These are phyloP conservation scores for Spathaspora boniae DNA, from an alignment of 805 yeast species.

Conservation along the genomic window DNA sequence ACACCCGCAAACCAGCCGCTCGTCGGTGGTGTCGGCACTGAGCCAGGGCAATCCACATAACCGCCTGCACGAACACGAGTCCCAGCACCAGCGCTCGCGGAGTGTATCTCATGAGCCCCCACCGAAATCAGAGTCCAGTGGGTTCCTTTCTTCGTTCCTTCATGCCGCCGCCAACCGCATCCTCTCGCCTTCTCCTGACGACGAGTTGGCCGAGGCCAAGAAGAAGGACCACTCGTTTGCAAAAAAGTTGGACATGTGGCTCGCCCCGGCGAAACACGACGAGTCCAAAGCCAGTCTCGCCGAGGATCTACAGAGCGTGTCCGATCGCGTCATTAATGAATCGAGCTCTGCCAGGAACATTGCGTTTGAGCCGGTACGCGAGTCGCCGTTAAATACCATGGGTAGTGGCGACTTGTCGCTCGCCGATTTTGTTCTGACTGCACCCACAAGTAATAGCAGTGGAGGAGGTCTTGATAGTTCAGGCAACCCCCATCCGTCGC, in stretches of 20 bases:
- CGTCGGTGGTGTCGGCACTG: no score
- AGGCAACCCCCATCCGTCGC: slow-evolving; percentile 7
- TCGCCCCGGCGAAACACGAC: slow-evolving; percentile 17
- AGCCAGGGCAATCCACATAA: no score
- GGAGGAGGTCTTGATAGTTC: slow-evolving; percentile 1
- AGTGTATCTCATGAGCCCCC: no score
- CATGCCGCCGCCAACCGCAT: slow-evolving; percentile 33
- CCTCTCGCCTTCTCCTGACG: slow-evolving; percentile 5
- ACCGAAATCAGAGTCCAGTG: slow-evolving; percentile 16
- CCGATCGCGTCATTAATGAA: no score
- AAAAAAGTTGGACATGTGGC: slow-evolving; percentile 21
- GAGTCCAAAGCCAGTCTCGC: slow-evolving; percentile 5
- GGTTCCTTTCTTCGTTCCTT: slow-evolving; percentile 42
- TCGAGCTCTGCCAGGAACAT: slow-evolving; percentile 24
- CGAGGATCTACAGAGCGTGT: not conserved
- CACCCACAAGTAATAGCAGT: not conserved
- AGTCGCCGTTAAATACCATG: slow-evolving; percentile 44
- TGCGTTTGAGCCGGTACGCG: slow-evolving; percentile 46
- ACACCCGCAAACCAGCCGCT: no score
- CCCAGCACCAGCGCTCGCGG: no score
- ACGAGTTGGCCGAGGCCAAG: slow-evolving; percentile 10
- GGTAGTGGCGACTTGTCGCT: slow-evolving; percentile 45
- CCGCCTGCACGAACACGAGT: slow-evolving; percentile 1
- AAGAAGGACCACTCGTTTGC: slow-evolving; percentile 17
- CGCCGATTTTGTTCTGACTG: slow-evolving; percentile 18